phyloP scores from a whole-genome alignment of 1,284 basidiomycete genomes.

The Boletus sp. region DNA sequence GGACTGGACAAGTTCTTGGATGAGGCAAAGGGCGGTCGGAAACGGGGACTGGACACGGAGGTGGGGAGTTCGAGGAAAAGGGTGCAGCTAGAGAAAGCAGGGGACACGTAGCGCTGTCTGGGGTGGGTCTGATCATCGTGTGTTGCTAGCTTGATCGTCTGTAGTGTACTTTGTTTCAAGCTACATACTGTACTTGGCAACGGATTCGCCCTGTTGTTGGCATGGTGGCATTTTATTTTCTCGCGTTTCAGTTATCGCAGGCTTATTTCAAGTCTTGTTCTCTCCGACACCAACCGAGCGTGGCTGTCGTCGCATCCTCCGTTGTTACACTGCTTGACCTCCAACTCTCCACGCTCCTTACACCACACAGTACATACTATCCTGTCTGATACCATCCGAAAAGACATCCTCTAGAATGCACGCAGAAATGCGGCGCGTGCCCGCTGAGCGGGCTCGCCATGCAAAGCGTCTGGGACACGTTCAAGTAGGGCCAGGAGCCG shows the following conservation, averaged over 20 bases:
- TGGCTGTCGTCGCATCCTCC: not conserved
- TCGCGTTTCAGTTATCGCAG: conserved; percentile 12
- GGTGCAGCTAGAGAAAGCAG: conserved; percentile 66
- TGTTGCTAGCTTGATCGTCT: not conserved
- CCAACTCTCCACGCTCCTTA: conserved; percentile 20
- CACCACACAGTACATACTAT: not conserved
- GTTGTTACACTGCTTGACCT: conserved; percentile 1
- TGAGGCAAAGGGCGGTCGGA: conserved; percentile 91
- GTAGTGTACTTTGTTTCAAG: not conserved
- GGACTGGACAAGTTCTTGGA: conserved; percentile 97
- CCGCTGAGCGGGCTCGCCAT: conserved; percentile 34
- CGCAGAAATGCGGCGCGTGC: conserved; percentile 25
- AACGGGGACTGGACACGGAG: conserved; percentile 79
- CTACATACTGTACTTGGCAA: too few species aligned
- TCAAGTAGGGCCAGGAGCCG: conserved; percentile 7
- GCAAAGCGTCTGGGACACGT: conserved; percentile 30
- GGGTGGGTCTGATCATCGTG: not conserved
- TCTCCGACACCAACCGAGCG: not conserved
- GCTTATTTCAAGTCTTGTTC: not conserved
- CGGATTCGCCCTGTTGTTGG: too few species aligned
- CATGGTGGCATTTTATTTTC: conserved; percentile 16
- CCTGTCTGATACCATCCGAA: too few species aligned
- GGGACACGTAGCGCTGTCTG: conserved; percentile 45
- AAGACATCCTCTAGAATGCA: conserved; percentile 28
- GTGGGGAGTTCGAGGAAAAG: conserved; percentile 69